These are phyloP conservation scores for Lentinula sp. DNA, from an alignment of 768 basidiomycete genomes.

Conservation along the genomic window DNA sequence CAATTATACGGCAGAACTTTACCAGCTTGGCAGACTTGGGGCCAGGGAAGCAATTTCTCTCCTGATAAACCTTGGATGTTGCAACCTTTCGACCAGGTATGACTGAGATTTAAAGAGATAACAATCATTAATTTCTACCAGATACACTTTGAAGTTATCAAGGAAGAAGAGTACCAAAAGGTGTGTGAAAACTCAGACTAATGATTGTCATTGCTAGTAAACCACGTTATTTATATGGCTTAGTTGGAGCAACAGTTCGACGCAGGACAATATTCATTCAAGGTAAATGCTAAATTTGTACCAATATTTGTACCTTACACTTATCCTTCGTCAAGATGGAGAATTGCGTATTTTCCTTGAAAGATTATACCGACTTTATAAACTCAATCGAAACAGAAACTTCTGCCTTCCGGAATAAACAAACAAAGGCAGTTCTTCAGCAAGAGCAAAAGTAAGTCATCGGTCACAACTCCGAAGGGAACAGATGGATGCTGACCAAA, in stretches of 20 bases:
- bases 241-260: slow-evolving; percentile 49
- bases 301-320: neutral
- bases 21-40: slow-evolving; percentile 63
- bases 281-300: slow-evolving; percentile 24
- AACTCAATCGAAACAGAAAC: slow-evolving; percentile 36
- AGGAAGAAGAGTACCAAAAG: slow-evolving; percentile 41
- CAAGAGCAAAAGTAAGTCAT: slow-evolving; percentile 36
- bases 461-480: neutral
- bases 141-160: slow-evolving; percentile 46
- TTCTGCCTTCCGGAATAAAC: slow-evolving; percentile 31
- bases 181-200: slow-evolving; percentile 19
- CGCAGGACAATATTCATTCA: slow-evolving; percentile 45
- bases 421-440: slow-evolving; percentile 24
- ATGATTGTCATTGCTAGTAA: no score
- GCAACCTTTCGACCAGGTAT: slow-evolving; percentile 57
- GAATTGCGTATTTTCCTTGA: slow-evolving; percentile 45
- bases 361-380: slow-evolving; percentile 37
- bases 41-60: slow-evolving; percentile 39
- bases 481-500: neutral
- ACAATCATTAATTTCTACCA: slow-evolving; percentile 11
- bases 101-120: neutral
- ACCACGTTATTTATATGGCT: neutral
- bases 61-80: slow-evolving; percentile 54
- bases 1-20: slow-evolving; percentile 59
- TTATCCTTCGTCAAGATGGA: slow-evolving; percentile 33